phyloP scores from a whole-genome alignment of 352 stramenopile species.

The Paralagenidium karlingii region DNA sequence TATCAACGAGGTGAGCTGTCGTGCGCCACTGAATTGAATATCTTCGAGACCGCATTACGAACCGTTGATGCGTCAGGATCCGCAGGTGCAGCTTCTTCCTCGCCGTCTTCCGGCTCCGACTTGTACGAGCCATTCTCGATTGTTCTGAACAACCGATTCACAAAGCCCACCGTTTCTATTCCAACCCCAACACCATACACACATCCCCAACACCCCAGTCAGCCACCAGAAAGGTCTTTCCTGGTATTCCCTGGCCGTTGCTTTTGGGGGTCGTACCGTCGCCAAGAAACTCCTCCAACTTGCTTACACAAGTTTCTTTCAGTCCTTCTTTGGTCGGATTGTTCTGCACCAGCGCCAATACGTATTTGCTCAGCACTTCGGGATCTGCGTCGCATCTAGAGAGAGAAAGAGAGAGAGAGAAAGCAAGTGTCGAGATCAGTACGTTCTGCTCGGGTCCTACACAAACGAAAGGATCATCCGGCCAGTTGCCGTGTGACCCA shows the following conservation, averaged over 20 bases:
- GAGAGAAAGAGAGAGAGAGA: not conserved
- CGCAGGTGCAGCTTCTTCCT: not conserved
- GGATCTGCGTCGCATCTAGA: constrained; percentile 74
- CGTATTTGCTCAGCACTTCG: constrained; percentile 80
- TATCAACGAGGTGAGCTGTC: no score
- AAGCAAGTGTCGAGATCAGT: constrained; percentile 2
- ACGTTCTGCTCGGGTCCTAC: not conserved
- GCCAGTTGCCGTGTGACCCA: not conserved
- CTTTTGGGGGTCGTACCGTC: constrained; percentile 28
- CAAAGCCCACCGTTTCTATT: constrained; percentile 64
- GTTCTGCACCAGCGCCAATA: constrained; percentile 74
- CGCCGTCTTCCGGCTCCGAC: constrained; percentile 1
- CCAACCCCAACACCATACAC: constrained; percentile 1
- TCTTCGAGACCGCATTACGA: no score
- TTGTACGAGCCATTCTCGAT: constrained; percentile 50
- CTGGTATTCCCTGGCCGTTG: not conserved
- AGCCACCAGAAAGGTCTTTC: not conserved
- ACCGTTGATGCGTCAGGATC: no score
- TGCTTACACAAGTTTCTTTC: constrained; percentile 52
- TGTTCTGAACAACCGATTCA: constrained; percentile 53
- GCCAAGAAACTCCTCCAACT: constrained; percentile 78
- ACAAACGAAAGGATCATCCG: not conserved
- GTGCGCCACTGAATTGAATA: no score
- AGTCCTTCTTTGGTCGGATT: constrained; percentile 59
- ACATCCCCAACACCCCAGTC: no score